Percentiles rank a stretch among this genome's conserved stretches.
Conservation (phyloP, 768 basidiomycete genomes). For the Tricholomella constricta region DNA sequence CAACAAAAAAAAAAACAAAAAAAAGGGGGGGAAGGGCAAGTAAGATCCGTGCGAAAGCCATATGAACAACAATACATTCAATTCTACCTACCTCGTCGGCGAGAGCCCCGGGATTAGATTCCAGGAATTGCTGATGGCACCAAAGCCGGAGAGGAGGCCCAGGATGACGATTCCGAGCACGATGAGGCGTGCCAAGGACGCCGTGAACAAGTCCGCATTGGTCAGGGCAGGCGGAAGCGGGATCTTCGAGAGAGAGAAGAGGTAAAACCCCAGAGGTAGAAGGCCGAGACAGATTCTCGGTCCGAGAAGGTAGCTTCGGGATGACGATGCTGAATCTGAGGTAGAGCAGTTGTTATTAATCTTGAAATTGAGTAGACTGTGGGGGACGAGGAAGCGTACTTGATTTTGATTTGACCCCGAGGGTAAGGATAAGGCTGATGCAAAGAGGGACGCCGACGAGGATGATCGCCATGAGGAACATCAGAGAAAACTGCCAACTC, state of each 20-base stretch:
- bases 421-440: conserved; percentile 57
- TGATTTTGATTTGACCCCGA: conserved; percentile 31
- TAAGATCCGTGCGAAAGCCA: no score
- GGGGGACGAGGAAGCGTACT: conserved; percentile 27
- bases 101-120: conserved; percentile 49
- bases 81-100: conserved; percentile 22
- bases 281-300: conserved; percentile 44
- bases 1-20: neutral
- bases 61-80: no score
- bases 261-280: conserved; percentile 53
- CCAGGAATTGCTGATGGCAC: conserved; percentile 72
- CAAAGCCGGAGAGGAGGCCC: conserved; percentile 80
- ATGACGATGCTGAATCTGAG: neutral
- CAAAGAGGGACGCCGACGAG: conserved; percentile 70
- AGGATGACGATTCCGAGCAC: conserved; percentile 79
- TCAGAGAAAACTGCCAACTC: conserved; percentile 71
- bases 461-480: conserved; percentile 58
- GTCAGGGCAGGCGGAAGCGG: conserved; percentile 60
- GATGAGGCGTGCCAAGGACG: conserved; percentile 62
- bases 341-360: neutral
- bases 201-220: conserved; percentile 42
- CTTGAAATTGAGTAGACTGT: neutral
- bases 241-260: conserved; percentile 64
- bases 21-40: no score
- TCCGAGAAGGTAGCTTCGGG: conserved; percentile 26